phyloP scores from a whole-genome alignment of 2,329 filamentous ascomycete genomes.

The Fusarium avenaceum region DNA sequence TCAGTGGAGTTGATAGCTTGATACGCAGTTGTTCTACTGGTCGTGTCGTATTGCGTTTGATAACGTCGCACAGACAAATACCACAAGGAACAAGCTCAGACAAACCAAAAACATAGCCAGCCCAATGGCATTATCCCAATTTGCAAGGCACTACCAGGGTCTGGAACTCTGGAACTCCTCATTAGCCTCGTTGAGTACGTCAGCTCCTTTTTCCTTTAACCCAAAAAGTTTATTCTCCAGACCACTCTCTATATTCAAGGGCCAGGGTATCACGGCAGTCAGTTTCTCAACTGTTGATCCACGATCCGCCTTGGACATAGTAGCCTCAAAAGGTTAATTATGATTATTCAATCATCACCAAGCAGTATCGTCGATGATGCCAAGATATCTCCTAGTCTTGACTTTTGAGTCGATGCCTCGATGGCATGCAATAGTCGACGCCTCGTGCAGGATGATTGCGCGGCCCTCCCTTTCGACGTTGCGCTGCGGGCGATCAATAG shows the following conservation, averaged over 20 bases:
- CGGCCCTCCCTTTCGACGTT: conserved; percentile 30
- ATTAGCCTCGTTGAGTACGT: conserved; percentile 22
- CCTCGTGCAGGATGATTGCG: conserved; percentile 38
- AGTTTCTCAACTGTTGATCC: not conserved
- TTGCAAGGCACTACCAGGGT: conserved; percentile 22
- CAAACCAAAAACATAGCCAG: not conserved
- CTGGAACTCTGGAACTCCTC: conserved; percentile 4
- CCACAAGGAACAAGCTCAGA: too few species aligned
- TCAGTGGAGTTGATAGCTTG: not conserved
- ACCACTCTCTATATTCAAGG: conserved; percentile 9
- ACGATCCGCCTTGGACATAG: not conserved
- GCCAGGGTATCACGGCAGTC: conserved; percentile 2
- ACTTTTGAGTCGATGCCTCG: too few species aligned
- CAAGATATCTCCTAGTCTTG: conserved; percentile 17
- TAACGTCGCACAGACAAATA: conserved; percentile 3
- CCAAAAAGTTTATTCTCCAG: conserved; percentile 10
- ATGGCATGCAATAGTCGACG: conserved; percentile 31
- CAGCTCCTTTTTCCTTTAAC: conserved; percentile 5
- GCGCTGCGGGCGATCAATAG: not conserved
- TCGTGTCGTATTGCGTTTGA: conserved; percentile 31
- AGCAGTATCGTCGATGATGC: conserved; percentile 20
- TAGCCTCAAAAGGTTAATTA: conserved; percentile 1
- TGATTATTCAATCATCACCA: conserved; percentile 37
- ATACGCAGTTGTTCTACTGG: not conserved
- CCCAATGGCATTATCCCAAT: conserved; percentile 33